A percentile compares a stretch with the other conserved stretches of the same genome.
These are phyloP conservation scores for Myxozyma geophila DNA, from an alignment of 805 yeast genomes.

Conservation along the genomic window DNA sequence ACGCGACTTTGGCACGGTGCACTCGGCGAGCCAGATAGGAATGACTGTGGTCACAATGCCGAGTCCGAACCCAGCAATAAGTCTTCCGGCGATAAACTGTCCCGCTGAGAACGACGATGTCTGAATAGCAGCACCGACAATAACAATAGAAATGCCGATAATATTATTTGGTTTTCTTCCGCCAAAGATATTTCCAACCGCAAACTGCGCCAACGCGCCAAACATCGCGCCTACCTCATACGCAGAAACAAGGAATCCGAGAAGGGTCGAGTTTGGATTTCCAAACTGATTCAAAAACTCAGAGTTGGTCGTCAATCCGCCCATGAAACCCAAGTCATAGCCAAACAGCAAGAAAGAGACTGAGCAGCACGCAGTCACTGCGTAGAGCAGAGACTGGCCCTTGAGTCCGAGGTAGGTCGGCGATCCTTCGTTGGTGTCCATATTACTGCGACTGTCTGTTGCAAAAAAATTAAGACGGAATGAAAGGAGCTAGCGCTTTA, in stretches of 20 bases:
- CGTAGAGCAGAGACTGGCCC: constrained; percentile 29
- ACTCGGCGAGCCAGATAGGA: constrained; percentile 66
- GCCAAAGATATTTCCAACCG: constrained; percentile 60
- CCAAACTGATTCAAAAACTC: constrained; percentile 41
- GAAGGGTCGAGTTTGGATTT: constrained; percentile 38
- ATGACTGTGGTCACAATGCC: constrained; percentile 64
- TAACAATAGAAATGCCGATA: constrained; percentile 58
- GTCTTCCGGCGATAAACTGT: constrained; percentile 61
- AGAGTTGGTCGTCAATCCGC: constrained; percentile 69
- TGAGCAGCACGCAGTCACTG: constrained; percentile 27
- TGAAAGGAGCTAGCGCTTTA: too few species aligned
- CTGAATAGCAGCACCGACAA: constrained; percentile 68
- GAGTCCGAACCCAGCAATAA: constrained; percentile 57
- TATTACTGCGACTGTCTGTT: too few species aligned
- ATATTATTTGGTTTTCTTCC: constrained; percentile 59
- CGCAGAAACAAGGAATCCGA: constrained; percentile 44
- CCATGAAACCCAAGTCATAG: constrained; percentile 78
- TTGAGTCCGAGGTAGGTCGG: constrained; percentile 23
- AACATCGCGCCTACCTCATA: constrained; percentile 74
- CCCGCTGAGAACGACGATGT: constrained; percentile 65
- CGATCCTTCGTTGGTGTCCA: constrained; percentile 7
- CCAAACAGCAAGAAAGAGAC: constrained; percentile 57
- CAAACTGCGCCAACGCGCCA: constrained; percentile 65
- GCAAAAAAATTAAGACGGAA: too few species aligned
- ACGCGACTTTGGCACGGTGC: constrained; percentile 76